Evolutionary conservation across 2,329 filamentous ascomycete species (phyloP), one percentile per base, ranked within the genome.

Genomic region (Penicillium sp.): DNA sequence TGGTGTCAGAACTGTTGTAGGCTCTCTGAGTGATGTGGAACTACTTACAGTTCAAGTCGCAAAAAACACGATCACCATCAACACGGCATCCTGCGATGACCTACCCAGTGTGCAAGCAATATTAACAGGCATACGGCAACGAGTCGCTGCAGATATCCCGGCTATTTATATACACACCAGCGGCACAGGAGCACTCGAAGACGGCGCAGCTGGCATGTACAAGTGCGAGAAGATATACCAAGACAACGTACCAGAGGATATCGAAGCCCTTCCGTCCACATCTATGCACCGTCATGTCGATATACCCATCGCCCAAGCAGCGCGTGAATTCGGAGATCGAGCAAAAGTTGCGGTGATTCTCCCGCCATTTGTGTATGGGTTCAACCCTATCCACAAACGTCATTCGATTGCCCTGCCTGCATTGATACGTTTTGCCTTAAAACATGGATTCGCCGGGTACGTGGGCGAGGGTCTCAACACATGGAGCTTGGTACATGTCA

Each of bases 401-500:
- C 42, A 26, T 22, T 53, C 50, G 10, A 47, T 53, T 2, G 29
- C 29, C 6, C 16, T 46, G 42, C 50, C 39, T 7, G 13, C 14
- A 9, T 19, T 53, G 19, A 27, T 21, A 11, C 39, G 29, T 1
- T 53, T 53, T 19, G 39, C 50, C 21, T 19, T 53, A 29, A 53
- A 53, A 27, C 42, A 14, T n/a, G 50, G 50, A 19, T 46, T 35
- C 21, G 4, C 31, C 6, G 42, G 50, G 4, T 19, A 37, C 4
- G 42, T 46, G 13, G 50, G 50, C 3, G 27, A 21, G 10, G 50
- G 42, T 5, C 10, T 4, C 0, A 53, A 46, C 39, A 19, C 26
- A 10, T 53, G 50, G 50, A 53, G 43, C n/a, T 4, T 39, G 6
- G 50, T 53, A 9, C 50, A 53, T 45, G 50, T 53, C 29, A 35